Percentiles rank a stretch among this genome's conserved stretches.
These are phyloP conservation scores for Cryptococcus amylolentus DNA, from an alignment of 1,284 basidiomycete species.

Conservation along the genomic window DNA sequence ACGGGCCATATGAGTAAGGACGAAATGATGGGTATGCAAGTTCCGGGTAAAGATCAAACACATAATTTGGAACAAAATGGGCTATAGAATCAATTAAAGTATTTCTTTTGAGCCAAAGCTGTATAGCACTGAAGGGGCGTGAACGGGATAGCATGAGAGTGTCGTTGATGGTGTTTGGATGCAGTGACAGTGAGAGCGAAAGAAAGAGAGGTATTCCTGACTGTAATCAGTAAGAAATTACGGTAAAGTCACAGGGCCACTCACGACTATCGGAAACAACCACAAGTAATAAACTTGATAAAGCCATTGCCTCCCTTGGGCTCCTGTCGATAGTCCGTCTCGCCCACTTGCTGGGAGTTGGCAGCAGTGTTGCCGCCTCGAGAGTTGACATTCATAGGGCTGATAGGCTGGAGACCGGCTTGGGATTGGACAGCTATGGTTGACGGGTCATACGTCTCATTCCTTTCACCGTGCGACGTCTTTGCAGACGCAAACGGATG, in stretches of 20 bases:
- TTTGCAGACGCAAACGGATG: slow-evolving; percentile 48
- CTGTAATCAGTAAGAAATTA: not conserved
- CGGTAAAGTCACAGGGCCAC: not conserved
- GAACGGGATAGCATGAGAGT: too few relatives aligned
- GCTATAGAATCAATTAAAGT: too few relatives aligned
- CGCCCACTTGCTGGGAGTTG: slow-evolving; percentile 41
- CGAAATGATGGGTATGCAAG: too few relatives aligned
- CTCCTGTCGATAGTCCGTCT: slow-evolving; percentile 39
- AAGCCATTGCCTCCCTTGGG: slow-evolving; percentile 38
- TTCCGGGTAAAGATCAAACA: too few relatives aligned
- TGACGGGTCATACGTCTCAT: slow-evolving; percentile 36
- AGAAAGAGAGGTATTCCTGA: not conserved
- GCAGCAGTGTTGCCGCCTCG: slow-evolving; percentile 32
- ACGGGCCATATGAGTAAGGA: too few relatives aligned
- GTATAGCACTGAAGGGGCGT: too few relatives aligned
- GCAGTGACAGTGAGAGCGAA: too few relatives aligned
- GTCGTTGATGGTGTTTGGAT: too few relatives aligned
- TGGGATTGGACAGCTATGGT: slow-evolving; percentile 35
- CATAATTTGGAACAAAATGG: too few relatives aligned
- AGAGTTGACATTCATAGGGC: slow-evolving; percentile 44
- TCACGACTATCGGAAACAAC: slow-evolving; percentile 35
- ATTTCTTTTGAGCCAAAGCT: too few relatives aligned
- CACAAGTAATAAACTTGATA: slow-evolving; percentile 44
- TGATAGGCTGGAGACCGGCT: slow-evolving; percentile 37
- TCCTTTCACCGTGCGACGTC: slow-evolving; percentile 18